Evolutionary conservation across 2,329 filamentous ascomycete genomes (phyloP).

Genomic region (Verticillium isaacii): DNA sequence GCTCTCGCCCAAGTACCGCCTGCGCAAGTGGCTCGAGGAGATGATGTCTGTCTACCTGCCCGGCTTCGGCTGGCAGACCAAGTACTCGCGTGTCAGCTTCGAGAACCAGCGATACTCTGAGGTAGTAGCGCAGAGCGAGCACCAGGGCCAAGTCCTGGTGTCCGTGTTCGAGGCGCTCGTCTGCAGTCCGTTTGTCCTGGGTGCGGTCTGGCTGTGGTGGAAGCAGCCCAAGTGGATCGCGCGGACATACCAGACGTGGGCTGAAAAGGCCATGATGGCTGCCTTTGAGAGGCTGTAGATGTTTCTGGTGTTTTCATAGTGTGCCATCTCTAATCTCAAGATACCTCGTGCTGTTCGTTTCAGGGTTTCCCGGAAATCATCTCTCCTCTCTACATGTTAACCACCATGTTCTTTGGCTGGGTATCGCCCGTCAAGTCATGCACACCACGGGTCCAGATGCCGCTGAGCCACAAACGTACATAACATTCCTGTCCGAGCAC

Average conservation of each 20-base stretch:
- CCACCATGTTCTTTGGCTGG: background rate
- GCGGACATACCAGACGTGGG: background rate
- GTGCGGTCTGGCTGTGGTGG: constrained; percentile 12
- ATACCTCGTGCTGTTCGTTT: background rate
- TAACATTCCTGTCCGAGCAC: no score
- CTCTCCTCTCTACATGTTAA: background rate
- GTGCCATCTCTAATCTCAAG: background rate
- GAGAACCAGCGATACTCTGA: constrained; percentile 88
- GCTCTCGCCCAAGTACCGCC: constrained; percentile 67
- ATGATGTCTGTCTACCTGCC: constrained; percentile 72
- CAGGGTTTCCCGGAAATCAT: background rate
- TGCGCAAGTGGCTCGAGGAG: constrained; percentile 86
- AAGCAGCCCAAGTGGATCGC: constrained; percentile 9
- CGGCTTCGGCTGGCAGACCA: constrained; percentile 78
- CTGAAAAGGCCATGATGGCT: background rate
- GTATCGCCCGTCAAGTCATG: no score
- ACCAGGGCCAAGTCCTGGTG: constrained; percentile 61
- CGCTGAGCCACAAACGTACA: no score
- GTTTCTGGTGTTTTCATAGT: background rate
- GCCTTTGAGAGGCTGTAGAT: background rate
- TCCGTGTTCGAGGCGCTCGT: constrained; percentile 8
- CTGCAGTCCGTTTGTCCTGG: constrained; percentile 9
- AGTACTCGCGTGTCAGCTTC: constrained; percentile 90
- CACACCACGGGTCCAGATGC: no score
- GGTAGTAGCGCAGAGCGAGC: constrained; percentile 64